Conservation (phyloP, 495 filamentous ascomycete genomes). For the Hypoxylon fragiforme region DNA sequence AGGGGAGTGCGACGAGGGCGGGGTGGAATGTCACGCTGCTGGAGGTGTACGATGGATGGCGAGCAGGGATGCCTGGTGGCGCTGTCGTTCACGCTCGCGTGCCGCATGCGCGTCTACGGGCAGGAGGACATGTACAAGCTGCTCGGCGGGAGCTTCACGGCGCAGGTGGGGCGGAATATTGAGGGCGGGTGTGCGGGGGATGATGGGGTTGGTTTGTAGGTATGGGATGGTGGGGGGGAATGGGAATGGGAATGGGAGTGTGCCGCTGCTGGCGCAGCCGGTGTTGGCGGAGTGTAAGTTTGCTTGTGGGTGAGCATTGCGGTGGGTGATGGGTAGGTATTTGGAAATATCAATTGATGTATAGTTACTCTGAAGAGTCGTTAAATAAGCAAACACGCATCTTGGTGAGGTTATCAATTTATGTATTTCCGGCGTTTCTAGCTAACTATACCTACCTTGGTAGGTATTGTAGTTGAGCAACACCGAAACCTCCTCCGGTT, state of each 20-base stretch:
- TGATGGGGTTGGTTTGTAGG: slow-evolving; percentile 14
- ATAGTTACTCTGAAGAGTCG: neutral
- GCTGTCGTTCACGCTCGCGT: slow-evolving; percentile 23
- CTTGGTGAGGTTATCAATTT: neutral
- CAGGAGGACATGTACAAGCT: slow-evolving; percentile 16
- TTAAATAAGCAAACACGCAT: neutral
- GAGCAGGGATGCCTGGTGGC: slow-evolving; percentile 11
- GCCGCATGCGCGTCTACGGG: slow-evolving; percentile 16
- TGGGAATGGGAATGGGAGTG: slow-evolving; percentile 13
- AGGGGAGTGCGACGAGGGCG: slow-evolving; percentile 1
- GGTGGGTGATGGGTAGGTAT: neutral
- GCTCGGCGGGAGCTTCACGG: neutral
- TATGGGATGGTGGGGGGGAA: too few relatives aligned
- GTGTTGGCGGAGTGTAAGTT: slow-evolving; percentile 24
- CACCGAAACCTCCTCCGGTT: neutral
- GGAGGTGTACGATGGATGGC: slow-evolving; percentile 19
- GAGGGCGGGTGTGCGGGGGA: slow-evolving; percentile 19
- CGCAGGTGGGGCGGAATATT: slow-evolving; percentile 10
- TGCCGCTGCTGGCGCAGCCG: slow-evolving; percentile 23
- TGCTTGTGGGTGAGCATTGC: slow-evolving; percentile 16
- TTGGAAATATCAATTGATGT: neutral
- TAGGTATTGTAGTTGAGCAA: neutral
- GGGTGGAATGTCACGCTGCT: slow-evolving; percentile 25
- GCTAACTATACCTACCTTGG: neutral
- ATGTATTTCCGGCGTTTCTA: neutral